Conservation (phyloP, 495 filamentous ascomycete species). For the Penicillium angulare region DNA sequence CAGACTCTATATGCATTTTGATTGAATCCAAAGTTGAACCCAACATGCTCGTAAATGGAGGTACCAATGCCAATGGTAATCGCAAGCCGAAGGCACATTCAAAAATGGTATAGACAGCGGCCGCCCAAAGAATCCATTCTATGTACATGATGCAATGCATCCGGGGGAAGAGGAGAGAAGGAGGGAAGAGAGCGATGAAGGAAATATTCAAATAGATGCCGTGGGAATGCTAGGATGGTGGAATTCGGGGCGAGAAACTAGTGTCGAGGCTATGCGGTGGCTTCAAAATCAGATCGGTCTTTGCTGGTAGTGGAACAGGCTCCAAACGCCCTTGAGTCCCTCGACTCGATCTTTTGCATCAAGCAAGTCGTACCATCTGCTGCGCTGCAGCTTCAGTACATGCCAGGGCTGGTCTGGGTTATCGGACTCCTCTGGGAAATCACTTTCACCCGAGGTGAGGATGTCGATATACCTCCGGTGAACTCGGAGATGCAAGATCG, state of each 20-base stretch:
- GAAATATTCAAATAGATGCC: neutral
- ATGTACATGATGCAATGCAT: constrained; percentile 6
- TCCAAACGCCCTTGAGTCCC: constrained; percentile 73
- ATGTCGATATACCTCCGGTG: constrained; percentile 62
- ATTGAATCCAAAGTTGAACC: neutral
- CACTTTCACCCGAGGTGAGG: constrained; percentile 39
- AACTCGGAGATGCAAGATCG: constrained; percentile 70
- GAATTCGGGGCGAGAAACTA: neutral
- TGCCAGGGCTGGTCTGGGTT: constrained; percentile 61
- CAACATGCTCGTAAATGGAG: neutral
- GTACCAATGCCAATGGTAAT: neutral
- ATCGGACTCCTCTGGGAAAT: constrained; percentile 37
- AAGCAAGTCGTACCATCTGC: constrained; percentile 78
- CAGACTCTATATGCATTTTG: neutral
- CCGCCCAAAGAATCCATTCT: neutral
- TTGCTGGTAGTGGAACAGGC: constrained; percentile 70
- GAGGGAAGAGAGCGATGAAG: neutral
- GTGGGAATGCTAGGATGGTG: no score
- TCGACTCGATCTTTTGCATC: constrained; percentile 63
- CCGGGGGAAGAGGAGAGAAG: neutral
- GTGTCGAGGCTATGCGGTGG: no score
- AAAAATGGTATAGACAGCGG: neutral
- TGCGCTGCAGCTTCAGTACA: constrained; percentile 62
- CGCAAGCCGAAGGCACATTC: neutral
- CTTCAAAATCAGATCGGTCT: constrained; percentile 28